A percentile compares a stretch with the other conserved stretches of the same genome.
Conservation (phyloP, 169 alveolate genomes). For the Plasmodium reichenowi region DNA sequence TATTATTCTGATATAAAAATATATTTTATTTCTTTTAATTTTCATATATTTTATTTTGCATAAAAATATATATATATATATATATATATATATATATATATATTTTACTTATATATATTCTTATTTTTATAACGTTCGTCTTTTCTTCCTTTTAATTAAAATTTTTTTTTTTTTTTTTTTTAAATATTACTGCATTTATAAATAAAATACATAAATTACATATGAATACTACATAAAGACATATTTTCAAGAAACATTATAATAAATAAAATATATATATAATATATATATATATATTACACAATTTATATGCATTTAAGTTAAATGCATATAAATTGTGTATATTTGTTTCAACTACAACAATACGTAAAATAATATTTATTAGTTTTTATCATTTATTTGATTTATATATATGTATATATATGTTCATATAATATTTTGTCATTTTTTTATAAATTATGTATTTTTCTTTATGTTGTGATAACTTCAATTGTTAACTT, state of each 20-base stretch:
- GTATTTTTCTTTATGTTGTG: no score
- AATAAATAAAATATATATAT: background rate
- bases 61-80: constrained; percentile 27
- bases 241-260: background rate
- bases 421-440: background rate
- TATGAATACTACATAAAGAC: constrained; percentile 37
- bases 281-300: constrained; percentile 11
- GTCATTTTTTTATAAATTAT: no score
- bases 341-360: no score
- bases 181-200: constrained; percentile 3
- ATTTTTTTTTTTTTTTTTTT: constrained; percentile 8
- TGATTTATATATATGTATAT: constrained; percentile 6
- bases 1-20: no score
- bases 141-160: no score
- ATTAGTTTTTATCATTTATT: no score
- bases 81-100: constrained; percentile 2
- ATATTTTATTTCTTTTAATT: no score
- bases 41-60: background rate
- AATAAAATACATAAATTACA: background rate
- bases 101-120: background rate
- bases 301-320: background rate
- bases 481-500: no score
- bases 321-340: no score
- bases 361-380: no score
- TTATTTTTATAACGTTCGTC: no score